These are phyloP conservation scores for Cladophialophora yegresii DNA, from an alignment of 2,329 filamentous ascomycete genomes.

Conservation along the genomic window DNA sequence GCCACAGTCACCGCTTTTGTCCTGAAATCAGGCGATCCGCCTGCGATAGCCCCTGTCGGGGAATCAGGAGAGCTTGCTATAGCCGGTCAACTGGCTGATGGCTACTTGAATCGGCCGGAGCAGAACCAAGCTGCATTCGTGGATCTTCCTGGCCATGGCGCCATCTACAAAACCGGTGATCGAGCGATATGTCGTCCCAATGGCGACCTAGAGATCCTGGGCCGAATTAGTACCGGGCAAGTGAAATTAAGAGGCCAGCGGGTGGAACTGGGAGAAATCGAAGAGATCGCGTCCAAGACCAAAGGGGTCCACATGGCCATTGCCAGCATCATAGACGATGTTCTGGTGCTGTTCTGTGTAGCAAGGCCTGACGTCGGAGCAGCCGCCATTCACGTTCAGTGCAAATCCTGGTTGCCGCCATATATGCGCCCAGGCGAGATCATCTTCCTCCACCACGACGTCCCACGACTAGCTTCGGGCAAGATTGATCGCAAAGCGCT, in stretches of 20 bases:
- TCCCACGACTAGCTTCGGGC: constrained; percentile 78
- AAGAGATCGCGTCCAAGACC: constrained; percentile 66
- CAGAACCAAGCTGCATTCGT: constrained; percentile 74
- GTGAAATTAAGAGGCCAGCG: constrained; percentile 84
- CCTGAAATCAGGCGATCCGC: constrained; percentile 52
- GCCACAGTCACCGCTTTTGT: constrained; percentile 80
- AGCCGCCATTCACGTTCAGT: constrained; percentile 58
- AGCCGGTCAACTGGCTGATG: constrained; percentile 78
- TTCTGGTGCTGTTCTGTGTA: constrained; percentile 74
- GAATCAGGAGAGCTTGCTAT: constrained; percentile 77
- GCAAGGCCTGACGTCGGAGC: constrained; percentile 49
- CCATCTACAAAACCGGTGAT: constrained; percentile 82
- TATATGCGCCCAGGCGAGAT: constrained; percentile 84
- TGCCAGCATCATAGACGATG: constrained; percentile 66
- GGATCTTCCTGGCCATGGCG: constrained; percentile 62
- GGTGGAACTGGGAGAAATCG: constrained; percentile 76
- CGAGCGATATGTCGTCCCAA: constrained; percentile 68
- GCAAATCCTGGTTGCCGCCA: constrained; percentile 72
- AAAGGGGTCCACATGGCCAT: constrained; percentile 65
- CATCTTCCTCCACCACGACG: constrained; percentile 57
- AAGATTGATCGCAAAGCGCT: constrained; percentile 75
- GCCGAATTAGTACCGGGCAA: constrained; percentile 76
- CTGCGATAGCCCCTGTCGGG: constrained; percentile 63
- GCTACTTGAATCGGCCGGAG: constrained; percentile 78
- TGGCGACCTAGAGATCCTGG: constrained; percentile 78